Conservation (phyloP, 148 eudicot genomes). For the Euryodendron excelsum region DNA sequence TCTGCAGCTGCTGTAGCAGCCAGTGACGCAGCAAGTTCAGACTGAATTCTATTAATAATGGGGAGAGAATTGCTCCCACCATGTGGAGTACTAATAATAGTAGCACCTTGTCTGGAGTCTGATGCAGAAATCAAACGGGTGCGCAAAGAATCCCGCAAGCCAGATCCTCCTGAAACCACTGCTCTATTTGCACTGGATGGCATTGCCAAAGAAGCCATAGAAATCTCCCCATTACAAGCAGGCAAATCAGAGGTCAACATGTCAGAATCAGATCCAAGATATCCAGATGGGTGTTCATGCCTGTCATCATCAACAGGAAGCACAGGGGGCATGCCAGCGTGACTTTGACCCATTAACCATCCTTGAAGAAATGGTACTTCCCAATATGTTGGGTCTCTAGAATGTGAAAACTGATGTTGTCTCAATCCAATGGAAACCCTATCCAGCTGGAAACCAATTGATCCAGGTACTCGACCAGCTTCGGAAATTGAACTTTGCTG, state of each 20-base stretch:
- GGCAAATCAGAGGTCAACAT: not conserved
- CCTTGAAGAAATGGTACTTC: conserved; percentile 33
- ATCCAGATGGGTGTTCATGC: conserved; percentile 7
- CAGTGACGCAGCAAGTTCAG: conserved; percentile 27
- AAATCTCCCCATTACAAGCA: conserved; percentile 8
- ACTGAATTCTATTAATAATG: conserved; percentile 25
- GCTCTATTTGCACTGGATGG: conserved; percentile 11
- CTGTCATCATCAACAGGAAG: conserved; percentile 13
- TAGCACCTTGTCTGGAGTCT: conserved; percentile 9
- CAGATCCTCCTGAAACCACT: conserved; percentile 17
- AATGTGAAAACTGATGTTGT: conserved; percentile 17
- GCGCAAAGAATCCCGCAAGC: conserved; percentile 9
- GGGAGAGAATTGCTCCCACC: conserved; percentile 11
- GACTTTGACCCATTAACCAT: conserved; percentile 31
- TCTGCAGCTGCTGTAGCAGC: conserved; percentile 27
- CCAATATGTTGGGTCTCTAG: conserved; percentile 23
- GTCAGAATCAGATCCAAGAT: conserved; percentile 2
- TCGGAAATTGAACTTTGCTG: conserved; percentile 8
- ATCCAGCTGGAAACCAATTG: conserved; percentile 8
- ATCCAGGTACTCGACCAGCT: conserved; percentile 7
- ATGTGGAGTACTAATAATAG: not conserved
- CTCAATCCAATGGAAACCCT: conserved; percentile 1
- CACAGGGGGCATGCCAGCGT: conserved; percentile 20
- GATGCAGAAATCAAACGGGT: not conserved
- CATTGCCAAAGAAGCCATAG: conserved; percentile 7